Evolutionary conservation across 257 asterid species (phyloP).

Genomic region (Solanum lignicaule): DNA sequence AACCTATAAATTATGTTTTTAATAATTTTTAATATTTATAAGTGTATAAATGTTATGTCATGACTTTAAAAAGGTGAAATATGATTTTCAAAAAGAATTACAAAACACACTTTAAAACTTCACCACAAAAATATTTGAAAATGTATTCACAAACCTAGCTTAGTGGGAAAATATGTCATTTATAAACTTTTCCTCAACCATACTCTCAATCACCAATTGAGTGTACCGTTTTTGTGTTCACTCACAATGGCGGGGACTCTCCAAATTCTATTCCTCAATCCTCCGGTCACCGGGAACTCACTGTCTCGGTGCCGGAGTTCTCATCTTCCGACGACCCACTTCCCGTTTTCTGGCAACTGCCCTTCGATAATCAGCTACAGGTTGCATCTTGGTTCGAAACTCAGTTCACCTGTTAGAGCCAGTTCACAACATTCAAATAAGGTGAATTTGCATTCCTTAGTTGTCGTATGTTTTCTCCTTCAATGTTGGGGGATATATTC

Average conservation of each 20-base stretch:
- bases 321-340: not conserved
- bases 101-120: not conserved
- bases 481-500: not conserved
- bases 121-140: not conserved
- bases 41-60: too few species aligned
- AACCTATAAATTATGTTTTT: too few species aligned
- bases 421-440: not conserved
- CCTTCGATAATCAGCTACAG: not conserved
- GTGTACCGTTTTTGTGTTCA: not conserved
- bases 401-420: not conserved
- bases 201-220: not conserved
- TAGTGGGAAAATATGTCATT: not conserved
- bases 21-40: too few species aligned
- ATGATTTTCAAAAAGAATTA: not conserved
- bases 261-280: not conserved
- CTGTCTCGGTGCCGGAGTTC: not conserved
- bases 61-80: too few species aligned
- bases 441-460: not conserved
- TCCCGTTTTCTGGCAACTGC: not conserved
- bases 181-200: not conserved
- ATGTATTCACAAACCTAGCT: not conserved
- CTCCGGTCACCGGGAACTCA: not conserved
- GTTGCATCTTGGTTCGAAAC: not conserved
- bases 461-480: not conserved
- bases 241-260: not conserved